A percentile compares a stretch with the other conserved stretches of the same genome.
These are phyloP conservation scores for Punica granatum DNA, from an alignment of 345 rosid genomes.

Conservation along the genomic window DNA sequence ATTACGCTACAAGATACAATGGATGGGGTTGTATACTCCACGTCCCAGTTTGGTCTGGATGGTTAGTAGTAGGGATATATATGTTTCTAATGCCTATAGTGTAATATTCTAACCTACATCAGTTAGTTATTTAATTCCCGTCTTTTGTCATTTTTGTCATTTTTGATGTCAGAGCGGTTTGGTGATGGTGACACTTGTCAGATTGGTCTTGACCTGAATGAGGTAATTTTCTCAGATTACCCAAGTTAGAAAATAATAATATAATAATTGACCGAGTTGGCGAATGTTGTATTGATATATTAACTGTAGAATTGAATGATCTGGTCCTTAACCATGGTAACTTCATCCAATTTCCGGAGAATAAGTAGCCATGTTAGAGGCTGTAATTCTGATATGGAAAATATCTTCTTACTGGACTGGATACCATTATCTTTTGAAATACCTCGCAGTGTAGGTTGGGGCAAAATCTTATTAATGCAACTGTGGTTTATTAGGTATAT, in stretches of 20 bases:
- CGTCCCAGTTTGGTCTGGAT: constrained; percentile 95
- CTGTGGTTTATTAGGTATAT: background rate
- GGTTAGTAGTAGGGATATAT: constrained; percentile 36
- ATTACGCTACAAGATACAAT: constrained; percentile 96
- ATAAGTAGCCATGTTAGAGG: background rate
- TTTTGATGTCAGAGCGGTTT: constrained; percentile 67
- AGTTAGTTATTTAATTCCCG: constrained; percentile 4
- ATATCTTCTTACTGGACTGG: background rate
- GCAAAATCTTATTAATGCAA: background rate
- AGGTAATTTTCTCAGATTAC: constrained; percentile 39
- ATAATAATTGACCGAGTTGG: background rate
- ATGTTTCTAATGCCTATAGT: background rate
- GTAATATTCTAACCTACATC: constrained; percentile 5
- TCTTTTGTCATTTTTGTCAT: constrained; percentile 1
- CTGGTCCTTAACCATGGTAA: background rate
- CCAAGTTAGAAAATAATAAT: background rate
- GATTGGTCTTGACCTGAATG: constrained; percentile 82
- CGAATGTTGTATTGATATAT: background rate
- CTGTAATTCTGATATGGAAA: background rate
- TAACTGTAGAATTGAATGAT: background rate
- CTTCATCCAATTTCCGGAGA: background rate
- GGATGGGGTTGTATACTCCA: constrained; percentile 90
- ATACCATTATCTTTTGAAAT: background rate
- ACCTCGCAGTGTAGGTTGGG: background rate
- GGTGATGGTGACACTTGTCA: constrained; percentile 98